phyloP scores from a whole-genome alignment of 345 rosid genomes.

The Laguncularia racemosa region DNA sequence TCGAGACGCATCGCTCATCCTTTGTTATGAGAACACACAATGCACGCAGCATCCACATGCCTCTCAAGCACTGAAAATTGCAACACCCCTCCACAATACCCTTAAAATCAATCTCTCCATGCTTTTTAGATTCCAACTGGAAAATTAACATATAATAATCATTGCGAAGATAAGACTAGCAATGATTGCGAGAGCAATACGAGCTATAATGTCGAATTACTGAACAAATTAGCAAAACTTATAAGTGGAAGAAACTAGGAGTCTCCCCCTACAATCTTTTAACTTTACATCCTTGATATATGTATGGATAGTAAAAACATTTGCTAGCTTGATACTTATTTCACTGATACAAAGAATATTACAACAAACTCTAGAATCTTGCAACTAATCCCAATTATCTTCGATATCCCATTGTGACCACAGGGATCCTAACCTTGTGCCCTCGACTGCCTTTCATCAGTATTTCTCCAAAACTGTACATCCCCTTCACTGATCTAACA shows the following conservation, averaged over 20 bases:
- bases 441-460: constrained; percentile 91
- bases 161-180: neutral
- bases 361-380: constrained; percentile 19
- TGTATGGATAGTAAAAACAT: constrained; percentile 19
- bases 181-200: neutral
- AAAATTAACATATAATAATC: too few relatives aligned
- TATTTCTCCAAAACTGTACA: constrained; percentile 80
- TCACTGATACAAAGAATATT: constrained; percentile 40
- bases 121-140: too few relatives aligned
- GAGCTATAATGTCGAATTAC: constrained; percentile 13
- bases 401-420: constrained; percentile 71
- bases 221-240: constrained; percentile 30
- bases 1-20: too few relatives aligned
- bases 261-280: constrained; percentile 21
- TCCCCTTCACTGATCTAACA: constrained; percentile 53
- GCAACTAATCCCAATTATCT: constrained; percentile 28
- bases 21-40: too few relatives aligned
- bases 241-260: constrained; percentile 24
- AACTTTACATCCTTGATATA: constrained; percentile 34
- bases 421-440: constrained; percentile 82
- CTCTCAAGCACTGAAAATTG: too few relatives aligned
- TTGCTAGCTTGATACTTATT: constrained; percentile 6
- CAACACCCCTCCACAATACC: too few relatives aligned
- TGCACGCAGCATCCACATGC: too few relatives aligned
- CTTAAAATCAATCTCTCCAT: too few relatives aligned